These are phyloP conservation scores for Podila clonocystis DNA, from an alignment of 192 early-diverging fungal genomes.

Conservation along the genomic window DNA sequence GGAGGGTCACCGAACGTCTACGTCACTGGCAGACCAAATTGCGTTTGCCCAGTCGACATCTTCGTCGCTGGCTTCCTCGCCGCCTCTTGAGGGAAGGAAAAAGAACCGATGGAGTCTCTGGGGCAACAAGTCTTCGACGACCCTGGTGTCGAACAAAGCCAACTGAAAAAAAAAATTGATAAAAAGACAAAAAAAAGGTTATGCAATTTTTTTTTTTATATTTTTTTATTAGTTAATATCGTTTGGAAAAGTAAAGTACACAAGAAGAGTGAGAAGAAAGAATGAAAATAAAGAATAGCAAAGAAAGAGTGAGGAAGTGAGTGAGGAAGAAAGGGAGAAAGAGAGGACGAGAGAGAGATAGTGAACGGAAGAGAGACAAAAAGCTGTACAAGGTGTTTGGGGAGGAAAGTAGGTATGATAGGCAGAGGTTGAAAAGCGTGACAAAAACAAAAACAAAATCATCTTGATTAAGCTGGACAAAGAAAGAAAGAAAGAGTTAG, in stretches of 20 bases:
- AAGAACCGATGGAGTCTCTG: slow-evolving; percentile 48
- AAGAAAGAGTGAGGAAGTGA: not conserved
- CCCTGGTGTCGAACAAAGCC: not conserved
- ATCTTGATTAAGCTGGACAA: not conserved
- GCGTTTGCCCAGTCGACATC: not conserved
- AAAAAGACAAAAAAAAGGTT: not conserved
- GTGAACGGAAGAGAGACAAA: not conserved
- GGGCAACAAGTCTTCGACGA: not conserved
- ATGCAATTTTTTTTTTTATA: slow-evolving; percentile 5
- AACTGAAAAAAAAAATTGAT: not conserved
- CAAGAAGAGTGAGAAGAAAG: slow-evolving; percentile 2
- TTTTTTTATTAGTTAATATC: slow-evolving; percentile 5
- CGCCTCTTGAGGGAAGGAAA: slow-evolving; percentile 13
- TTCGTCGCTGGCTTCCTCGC: not conserved
- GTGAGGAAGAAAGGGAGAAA: slow-evolving; percentile 2
- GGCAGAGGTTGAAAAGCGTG: no score
- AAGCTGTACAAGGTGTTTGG: no score
- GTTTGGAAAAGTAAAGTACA: not conserved
- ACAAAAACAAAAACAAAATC: no score
- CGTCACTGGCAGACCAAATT: no score
- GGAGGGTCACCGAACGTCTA: no score
- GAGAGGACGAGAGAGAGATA: not conserved
- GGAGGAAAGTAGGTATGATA: no score
- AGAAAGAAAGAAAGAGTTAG: not conserved
- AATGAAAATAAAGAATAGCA: not conserved